Conservation (phyloP, 1,284 basidiomycete genomes). For the Ceratobasidium sp. region DNA sequence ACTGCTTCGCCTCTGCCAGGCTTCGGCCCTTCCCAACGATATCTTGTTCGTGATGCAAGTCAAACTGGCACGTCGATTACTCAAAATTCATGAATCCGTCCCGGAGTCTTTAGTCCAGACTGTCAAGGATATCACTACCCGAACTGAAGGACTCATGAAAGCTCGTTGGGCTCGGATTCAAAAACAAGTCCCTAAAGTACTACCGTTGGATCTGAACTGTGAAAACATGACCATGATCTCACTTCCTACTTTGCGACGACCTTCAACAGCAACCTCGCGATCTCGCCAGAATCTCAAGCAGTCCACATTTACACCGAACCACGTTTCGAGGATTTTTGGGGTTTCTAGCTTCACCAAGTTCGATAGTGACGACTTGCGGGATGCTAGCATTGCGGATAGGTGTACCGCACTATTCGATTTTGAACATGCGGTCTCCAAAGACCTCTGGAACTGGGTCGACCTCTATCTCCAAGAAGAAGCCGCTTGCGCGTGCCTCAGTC, state of each 20-base stretch:
- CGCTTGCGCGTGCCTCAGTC: not conserved
- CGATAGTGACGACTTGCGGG: too few species aligned
- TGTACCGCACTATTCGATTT: not conserved
- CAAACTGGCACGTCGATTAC: constrained; percentile 56
- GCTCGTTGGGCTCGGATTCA: constrained; percentile 51
- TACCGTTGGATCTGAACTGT: not conserved
- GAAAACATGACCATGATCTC: not conserved
- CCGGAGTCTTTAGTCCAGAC: constrained; percentile 45
- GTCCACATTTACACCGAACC: too few species aligned
- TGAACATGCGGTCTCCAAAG: not conserved
- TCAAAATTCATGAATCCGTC: constrained; percentile 53
- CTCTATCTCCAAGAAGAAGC: not conserved
- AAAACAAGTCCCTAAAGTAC: not conserved
- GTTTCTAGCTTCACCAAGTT: too few species aligned
- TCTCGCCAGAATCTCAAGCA: not conserved
- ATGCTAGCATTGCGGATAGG: too few species aligned
- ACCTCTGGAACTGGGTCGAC: not conserved
- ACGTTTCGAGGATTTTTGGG: too few species aligned
- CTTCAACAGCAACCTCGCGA: not conserved
- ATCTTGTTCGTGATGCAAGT: constrained; percentile 52
- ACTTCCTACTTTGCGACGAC: not conserved
- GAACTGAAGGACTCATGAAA: constrained; percentile 46
- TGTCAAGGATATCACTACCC: constrained; percentile 45
- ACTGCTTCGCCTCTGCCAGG: constrained; percentile 48
- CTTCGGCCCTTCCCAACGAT: constrained; percentile 50